Evolutionary conservation across 116 monocot genomes (phyloP).

Genomic region (Zostera marina): DNA sequence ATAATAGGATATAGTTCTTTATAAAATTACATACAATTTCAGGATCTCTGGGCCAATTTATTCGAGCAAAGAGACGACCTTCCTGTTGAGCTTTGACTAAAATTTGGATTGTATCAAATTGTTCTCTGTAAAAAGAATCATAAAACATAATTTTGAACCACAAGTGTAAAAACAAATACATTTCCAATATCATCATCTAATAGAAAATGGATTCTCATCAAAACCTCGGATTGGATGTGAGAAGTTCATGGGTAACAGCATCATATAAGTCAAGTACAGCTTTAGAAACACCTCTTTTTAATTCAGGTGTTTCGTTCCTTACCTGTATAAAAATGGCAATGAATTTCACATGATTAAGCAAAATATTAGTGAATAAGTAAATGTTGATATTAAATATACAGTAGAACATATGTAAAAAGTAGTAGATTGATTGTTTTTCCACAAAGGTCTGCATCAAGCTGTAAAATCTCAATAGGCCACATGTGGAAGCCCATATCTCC

Average conservation of each 20-base stretch:
- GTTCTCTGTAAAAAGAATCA: conserved; percentile 31
- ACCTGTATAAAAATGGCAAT: conserved; percentile 24
- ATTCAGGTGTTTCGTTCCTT: conserved; percentile 57
- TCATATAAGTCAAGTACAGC: conserved; percentile 75
- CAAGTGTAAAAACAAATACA: not conserved
- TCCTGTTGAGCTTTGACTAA: conserved; percentile 68
- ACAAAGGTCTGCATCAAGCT: no score
- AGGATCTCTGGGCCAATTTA: conserved; percentile 69
- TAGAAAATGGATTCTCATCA: not conserved
- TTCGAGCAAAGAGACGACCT: conserved; percentile 67
- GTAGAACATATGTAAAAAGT: not conserved
- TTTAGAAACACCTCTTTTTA: conserved; percentile 60
- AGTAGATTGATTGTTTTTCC: no score
- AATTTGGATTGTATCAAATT: conserved; percentile 86
- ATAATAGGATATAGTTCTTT: not conserved
- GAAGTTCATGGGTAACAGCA: conserved; percentile 61
- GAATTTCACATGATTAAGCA: not conserved
- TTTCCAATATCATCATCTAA: not conserved
- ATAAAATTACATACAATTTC: conserved; percentile 42
- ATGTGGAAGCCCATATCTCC: no score
- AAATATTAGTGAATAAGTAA: not conserved
- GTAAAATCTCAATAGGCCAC: no score
- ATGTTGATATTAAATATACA: conserved; percentile 6
- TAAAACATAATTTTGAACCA: not conserved
- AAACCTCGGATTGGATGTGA: conserved; percentile 52